phyloP scores from a whole-genome alignment of 495 filamentous ascomycete genomes.

The Filosporella fistucella region DNA sequence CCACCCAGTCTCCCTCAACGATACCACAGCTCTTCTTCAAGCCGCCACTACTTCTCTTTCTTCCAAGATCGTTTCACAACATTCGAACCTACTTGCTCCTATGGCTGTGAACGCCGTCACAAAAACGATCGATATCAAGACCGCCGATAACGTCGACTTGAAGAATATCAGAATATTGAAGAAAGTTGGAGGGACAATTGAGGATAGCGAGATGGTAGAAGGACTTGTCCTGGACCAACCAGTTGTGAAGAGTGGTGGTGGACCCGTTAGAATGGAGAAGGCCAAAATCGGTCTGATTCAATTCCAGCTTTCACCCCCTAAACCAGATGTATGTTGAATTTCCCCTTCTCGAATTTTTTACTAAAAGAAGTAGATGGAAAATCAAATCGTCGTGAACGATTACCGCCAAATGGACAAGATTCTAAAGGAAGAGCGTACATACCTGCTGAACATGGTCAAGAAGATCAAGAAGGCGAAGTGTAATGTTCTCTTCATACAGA shows the following conservation, averaged over 20 bases:
- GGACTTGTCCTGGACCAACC: slow-evolving; percentile 89
- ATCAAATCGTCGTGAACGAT: slow-evolving; percentile 97
- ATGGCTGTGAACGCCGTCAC: slow-evolving; percentile 97
- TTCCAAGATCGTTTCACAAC: slow-evolving; percentile 96
- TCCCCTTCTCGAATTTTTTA: not conserved
- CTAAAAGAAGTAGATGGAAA: slow-evolving; percentile 74
- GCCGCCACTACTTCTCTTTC: slow-evolving; percentile 96
- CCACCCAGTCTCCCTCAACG: slow-evolving; percentile 82
- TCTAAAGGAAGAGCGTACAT: slow-evolving; percentile 96
- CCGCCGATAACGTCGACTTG: slow-evolving; percentile 92
- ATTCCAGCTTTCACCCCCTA: slow-evolving; percentile 96
- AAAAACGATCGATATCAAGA: slow-evolving; percentile 91
- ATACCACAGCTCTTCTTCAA: slow-evolving; percentile 86
- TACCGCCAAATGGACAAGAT: slow-evolving; percentile 99
- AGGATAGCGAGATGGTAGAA: slow-evolving; percentile 96
- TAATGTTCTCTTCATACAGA: slow-evolving; percentile 97
- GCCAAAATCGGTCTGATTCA: slow-evolving; percentile 95
- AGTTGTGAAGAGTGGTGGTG: slow-evolving; percentile 89
- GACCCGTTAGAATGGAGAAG: slow-evolving; percentile 92
- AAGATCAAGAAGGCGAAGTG: slow-evolving; percentile 99
- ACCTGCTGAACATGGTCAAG: slow-evolving; percentile 97
- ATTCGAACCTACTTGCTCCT: slow-evolving; percentile 85
- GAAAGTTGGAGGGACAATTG: slow-evolving; percentile 97
- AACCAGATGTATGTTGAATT: slow-evolving; percentile 75
- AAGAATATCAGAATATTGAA: slow-evolving; percentile 95